phyloP scores from a whole-genome alignment of 1,284 basidiomycete species.

The Irpex rosettiformis region DNA sequence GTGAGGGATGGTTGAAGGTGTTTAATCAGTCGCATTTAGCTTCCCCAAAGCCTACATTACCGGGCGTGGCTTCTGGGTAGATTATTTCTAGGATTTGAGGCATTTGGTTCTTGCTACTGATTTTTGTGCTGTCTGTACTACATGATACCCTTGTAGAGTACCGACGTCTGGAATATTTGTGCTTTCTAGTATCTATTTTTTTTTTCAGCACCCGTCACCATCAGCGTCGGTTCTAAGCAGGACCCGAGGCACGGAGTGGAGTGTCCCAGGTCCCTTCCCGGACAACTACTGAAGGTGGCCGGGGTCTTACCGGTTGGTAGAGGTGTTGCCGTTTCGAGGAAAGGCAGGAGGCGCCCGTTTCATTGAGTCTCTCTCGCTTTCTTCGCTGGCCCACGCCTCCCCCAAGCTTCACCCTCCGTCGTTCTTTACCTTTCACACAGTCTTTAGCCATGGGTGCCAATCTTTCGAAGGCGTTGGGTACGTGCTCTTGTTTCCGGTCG shows the following conservation, averaged over 20 bases:
- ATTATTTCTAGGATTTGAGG: neutral
- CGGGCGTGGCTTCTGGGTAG: slow-evolving; percentile 21
- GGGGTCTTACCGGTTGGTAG: slow-evolving; percentile 4
- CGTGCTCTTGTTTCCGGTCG: slow-evolving; percentile 20
- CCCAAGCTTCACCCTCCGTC: slow-evolving; percentile 33
- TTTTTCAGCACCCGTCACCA: no score
- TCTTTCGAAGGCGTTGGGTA: slow-evolving; percentile 72
- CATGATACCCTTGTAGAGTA: slow-evolving; percentile 5
- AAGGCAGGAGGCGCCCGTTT: slow-evolving; percentile 2
- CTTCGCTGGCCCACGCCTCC: slow-evolving; percentile 25
- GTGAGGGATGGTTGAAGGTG: slow-evolving; percentile 83
- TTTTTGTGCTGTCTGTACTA: neutral
- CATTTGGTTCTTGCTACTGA: neutral
- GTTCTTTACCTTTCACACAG: slow-evolving; percentile 42
- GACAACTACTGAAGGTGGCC: neutral
- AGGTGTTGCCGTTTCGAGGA: slow-evolving; percentile 10
- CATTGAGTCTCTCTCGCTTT: slow-evolving; percentile 22
- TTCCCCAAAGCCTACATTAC: slow-evolving; percentile 18
- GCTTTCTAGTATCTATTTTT: no score
- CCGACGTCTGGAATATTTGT: neutral
- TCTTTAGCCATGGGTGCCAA: slow-evolving; percentile 65
- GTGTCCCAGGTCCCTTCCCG: slow-evolving; percentile 3
- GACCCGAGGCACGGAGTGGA: neutral
- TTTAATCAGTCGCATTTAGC: slow-evolving; percentile 60
- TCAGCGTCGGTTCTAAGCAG: neutral